Evolutionary conservation across 129 eudicot species (phyloP).

Genomic region (Kitagawia praeruptora): DNA sequence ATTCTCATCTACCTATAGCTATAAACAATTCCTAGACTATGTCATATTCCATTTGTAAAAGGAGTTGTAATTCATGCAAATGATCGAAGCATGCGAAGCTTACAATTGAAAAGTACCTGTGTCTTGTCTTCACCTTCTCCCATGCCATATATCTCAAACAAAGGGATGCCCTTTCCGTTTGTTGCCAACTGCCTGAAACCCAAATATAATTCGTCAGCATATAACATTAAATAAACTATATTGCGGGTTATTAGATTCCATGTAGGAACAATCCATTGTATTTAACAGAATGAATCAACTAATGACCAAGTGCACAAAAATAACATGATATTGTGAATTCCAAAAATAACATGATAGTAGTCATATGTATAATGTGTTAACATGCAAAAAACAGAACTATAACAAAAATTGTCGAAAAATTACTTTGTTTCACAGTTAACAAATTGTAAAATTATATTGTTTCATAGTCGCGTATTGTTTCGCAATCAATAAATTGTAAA

Average conservation of each 20-base stretch:
- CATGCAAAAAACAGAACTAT: background rate
- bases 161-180: slow-evolving; percentile 53
- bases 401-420: too few species aligned
- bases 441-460: too few species aligned
- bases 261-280: background rate
- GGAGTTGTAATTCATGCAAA: background rate
- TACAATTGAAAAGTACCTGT: slow-evolving; percentile 39
- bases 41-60: background rate
- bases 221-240: background rate
- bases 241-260: too few species aligned
- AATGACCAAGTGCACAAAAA: background rate
- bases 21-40: background rate
- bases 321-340: background rate
- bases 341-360: background rate
- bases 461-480: background rate
- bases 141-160: slow-evolving; percentile 77
- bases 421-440: too few species aligned
- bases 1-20: background rate
- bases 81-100: background rate
- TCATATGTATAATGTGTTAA: background rate
- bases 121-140: slow-evolving; percentile 56
- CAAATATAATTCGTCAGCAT: slow-evolving; percentile 13
- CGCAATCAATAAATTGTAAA: too few species aligned
- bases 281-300: background rate
- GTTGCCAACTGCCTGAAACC: slow-evolving; percentile 77